phyloP scores from a whole-genome alignment of 2,329 filamentous ascomycete species.

The Curvularia lunata region DNA sequence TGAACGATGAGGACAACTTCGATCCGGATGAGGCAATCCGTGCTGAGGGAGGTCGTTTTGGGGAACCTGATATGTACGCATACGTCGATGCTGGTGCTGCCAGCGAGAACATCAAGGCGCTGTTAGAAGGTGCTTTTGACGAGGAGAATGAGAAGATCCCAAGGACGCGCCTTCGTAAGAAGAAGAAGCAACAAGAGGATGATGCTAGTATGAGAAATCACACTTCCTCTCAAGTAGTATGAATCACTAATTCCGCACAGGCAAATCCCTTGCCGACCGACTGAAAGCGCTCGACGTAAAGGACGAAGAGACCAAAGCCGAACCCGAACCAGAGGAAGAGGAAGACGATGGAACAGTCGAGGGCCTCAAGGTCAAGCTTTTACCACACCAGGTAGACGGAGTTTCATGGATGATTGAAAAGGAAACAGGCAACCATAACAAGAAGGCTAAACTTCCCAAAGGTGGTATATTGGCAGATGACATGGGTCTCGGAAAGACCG shows the following conservation, averaged over 20 bases:
- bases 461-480: slow-evolving; percentile 96
- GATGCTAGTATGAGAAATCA: slow-evolving; percentile 24
- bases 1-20: slow-evolving; percentile 54
- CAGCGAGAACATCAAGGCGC: slow-evolving; percentile 76
- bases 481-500: slow-evolving; percentile 95
- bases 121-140: slow-evolving; percentile 82
- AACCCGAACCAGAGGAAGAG: slow-evolving; percentile 52
- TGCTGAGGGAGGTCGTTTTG: slow-evolving; percentile 57
- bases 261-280: slow-evolving; percentile 52
- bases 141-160: slow-evolving; percentile 68
- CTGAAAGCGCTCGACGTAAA: slow-evolving; percentile 54
- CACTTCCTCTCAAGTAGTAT: background rate
- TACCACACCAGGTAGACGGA: slow-evolving; percentile 94
- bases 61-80: slow-evolving; percentile 60
- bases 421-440: slow-evolving; percentile 84
- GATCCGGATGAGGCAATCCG: slow-evolving; percentile 56
- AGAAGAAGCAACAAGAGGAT: slow-evolving; percentile 49
- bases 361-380: slow-evolving; percentile 83
- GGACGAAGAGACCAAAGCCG: slow-evolving; percentile 59
- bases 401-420: slow-evolving; percentile 95
- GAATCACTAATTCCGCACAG: background rate
- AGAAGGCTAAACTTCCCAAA: slow-evolving; percentile 77
- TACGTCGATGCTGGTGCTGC: slow-evolving; percentile 77
- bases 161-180: slow-evolving; percentile 53
- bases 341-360: slow-evolving; percentile 70